Evolutionary conservation across 257 asterid species (phyloP), one percentile per base, ranked within the genome.

Genomic region (Petrea volubilis): DNA sequence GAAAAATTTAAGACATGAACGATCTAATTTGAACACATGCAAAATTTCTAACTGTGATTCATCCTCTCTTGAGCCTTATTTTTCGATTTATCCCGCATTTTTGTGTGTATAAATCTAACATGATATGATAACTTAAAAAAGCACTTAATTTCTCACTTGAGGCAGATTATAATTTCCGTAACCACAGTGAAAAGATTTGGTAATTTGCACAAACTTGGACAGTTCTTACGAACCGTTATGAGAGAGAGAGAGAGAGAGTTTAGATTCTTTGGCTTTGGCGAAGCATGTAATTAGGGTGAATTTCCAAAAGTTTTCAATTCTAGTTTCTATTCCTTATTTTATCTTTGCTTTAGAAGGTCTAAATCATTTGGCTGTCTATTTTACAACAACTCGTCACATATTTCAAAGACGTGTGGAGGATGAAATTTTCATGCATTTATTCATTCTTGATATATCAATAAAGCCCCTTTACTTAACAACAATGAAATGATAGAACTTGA

Each of bases 391-490:
- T 64, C 29, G 67, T 21, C 59, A 36, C 53, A 64, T 65, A 47
- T 78, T 72, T 79, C 25, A 52, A 70, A 73, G 63, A 78, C 55
- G 10, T 72, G 78, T 75, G 86, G 82, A 74, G 79, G 77, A 43
- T 74, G 74, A 62, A 75, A 79, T 64, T 50, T 25, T 53, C 60
- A 70, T 40, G 57, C 28, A 64, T 55, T 27, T 31, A 6, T 23
- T 52, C 43, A 55, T 72, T 38, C 73, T 67, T 73, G 82, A 75
- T n/a, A n/a, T n/a, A n/a, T n/a, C 73, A 33, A 61, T 74, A 81
- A 86, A 84, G 83, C 70, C 80, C 51, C 92, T 86, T 88, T 80
- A 66, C 74, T 78, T 76, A 51, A 75, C 65, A 57, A 50, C 60
- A 64, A 66, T 58, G 80, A 64, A 64, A 80, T 79, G 82, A 84